Evolutionary conservation across 768 basidiomycete species (phyloP), one percentile per base, ranked within the genome.

Genomic region (Leccinum incarnatum): DNA sequence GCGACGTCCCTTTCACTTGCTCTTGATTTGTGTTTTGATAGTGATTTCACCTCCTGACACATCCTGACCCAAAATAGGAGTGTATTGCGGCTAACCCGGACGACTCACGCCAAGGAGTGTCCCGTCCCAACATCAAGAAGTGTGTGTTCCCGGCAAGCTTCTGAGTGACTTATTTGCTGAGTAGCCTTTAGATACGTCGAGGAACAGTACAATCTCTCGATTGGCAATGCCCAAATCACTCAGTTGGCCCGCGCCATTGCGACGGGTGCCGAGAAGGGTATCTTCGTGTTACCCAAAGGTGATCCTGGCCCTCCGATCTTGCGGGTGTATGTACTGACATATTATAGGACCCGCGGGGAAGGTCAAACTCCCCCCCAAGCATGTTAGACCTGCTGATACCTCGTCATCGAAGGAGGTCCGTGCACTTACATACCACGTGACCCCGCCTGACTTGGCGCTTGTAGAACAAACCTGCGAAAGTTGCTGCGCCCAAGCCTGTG

Each of bases 111-210:
- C 72, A 72, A 57, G 94, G 93, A 66, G 94, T 95, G 61, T 95
- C 93, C 65, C 87, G 95, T 51, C 91, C 87, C 55, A 83, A 87
- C 68, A 95, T 97, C 78, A 97, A 97, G 86, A 96, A 92, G 90
- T 95, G 62, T 65, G 82, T 79, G 59, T 66, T 51, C 55, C 47
- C 42, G 46, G 27, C 34, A 62, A 55, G 56, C 60, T 51, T 25
- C 21, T 52, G 53, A 36, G 29, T 51, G 57, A 58, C 61, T 56
- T 52, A 9, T 61, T 57, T 58, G 63, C 62, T 70, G 42, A 68
- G 58, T 62, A 53, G 55, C 48, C 29, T 53, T 10, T 56, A 95
- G 93, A 79, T 97, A 76, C 73, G 87, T 97, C 56, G 93, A 93
- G 75, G 79, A 83, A 57, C 85, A 80, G 66, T 97, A 95, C 80